phyloP scores from a whole-genome alignment of 371 early-diverging fungal genomes.

The Lichtheimia ornata region DNA sequence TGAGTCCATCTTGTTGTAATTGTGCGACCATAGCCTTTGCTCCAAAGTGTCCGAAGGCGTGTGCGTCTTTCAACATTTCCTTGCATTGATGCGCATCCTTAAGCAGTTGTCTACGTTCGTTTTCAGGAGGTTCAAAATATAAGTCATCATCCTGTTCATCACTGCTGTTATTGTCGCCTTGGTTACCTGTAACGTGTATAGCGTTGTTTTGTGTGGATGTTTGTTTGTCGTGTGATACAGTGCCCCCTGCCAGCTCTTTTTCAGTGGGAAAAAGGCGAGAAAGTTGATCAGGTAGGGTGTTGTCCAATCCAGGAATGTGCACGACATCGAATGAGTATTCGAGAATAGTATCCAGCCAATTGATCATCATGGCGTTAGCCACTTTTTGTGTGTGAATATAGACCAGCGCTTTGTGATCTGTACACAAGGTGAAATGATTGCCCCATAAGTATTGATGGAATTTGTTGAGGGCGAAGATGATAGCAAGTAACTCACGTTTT shows the following conservation, averaged over 20 bases:
- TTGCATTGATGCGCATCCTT: too few relatives aligned
- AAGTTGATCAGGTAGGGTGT: conserved; percentile 21
- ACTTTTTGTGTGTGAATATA: conserved; percentile 25
- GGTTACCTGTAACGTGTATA: too few relatives aligned
- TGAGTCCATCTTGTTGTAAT: conserved; percentile 1
- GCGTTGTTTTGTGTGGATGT: neutral
- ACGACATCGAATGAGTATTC: conserved; percentile 22
- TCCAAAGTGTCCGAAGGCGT: conserved; percentile 24
- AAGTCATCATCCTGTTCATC: neutral
- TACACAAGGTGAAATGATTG: conserved; percentile 17
- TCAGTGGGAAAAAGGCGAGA: conserved; percentile 16
- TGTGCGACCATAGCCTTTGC: conserved; percentile 17
- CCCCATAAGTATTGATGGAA: conserved; percentile 34
- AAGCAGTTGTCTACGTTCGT: too few relatives aligned
- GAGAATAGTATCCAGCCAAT: conserved; percentile 26
- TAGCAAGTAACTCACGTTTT: conserved; percentile 16
- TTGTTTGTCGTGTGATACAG: neutral
- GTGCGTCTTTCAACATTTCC: conserved; percentile 10
- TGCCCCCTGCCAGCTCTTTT: conserved; percentile 23
- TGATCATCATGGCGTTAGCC: conserved; percentile 23
- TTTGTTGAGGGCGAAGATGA: conserved; percentile 14
- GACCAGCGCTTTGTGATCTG: conserved; percentile 22
- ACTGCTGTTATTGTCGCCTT: neutral
- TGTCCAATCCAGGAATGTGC: conserved; percentile 21
- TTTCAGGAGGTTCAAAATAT: neutral